Evolutionary conservation across 2,329 filamentous ascomycete species (phyloP), one percentile per base, ranked within the genome.

Genomic region (Bipolaris victoriae): DNA sequence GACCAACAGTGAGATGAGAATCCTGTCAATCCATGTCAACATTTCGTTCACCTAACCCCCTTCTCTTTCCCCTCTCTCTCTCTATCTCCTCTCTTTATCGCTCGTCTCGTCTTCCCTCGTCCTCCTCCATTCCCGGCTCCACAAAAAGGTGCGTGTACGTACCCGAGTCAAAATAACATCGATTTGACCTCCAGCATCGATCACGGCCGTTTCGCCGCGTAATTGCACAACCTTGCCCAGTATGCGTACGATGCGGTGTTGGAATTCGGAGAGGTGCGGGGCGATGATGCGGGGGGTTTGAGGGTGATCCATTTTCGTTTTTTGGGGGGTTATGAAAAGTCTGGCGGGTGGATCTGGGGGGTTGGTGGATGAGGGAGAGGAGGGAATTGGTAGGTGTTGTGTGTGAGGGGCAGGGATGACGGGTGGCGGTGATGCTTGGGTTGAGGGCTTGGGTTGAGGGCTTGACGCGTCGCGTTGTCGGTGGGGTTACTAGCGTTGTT

Each of bases 211-310:
- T 50, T 95, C 90, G 65, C 93, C 93, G 49, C 88, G 88, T 22
- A 98, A 82, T 69, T 95, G 88, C 3, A 86, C 85, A 45, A 98
- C 92, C 69, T 90, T 92, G 69, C 95, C 95, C 5, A 96, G 83
- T 53, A 98, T 82, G 68, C 92, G 92, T 61, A 98, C 90, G 61
- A 90, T 90, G 64, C 86, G 80, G 72, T 84, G 78, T 48, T 79
- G 77, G 79, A 93, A 96, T 71, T 83, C 83, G 73, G 92, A 86
- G 56, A 98, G 89, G 78, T 94, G 90, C 39, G 84, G 80, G 51
- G 90, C 90, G 46, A 90, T 91, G 75, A 97, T 87, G 76, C 95
- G 92, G 29, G 95, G 94, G 47, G 92, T 88, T 66, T 73, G 71
- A 0, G 70, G 72, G 62, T 72, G 66, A 51, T 75, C 72, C 72